phyloP scores from a whole-genome alignment of 2,329 filamentous ascomycete species.

The Ophiostoma quercus region DNA sequence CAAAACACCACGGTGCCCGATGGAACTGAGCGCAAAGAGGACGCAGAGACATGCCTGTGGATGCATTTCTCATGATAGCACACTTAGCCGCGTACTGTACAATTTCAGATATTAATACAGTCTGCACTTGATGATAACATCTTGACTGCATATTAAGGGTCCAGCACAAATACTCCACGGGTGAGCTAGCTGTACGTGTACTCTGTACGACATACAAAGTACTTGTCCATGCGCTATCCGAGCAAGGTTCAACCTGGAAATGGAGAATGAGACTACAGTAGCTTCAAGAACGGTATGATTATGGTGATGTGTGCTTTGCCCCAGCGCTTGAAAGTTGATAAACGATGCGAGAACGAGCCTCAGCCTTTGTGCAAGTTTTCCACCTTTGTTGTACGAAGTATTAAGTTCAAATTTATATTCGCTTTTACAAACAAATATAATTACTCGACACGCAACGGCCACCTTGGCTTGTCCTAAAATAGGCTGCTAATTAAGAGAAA shows the following conservation, averaged over 20 bases:
- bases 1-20: too few relatives aligned
- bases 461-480: slow-evolving; percentile 8
- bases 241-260: slow-evolving; percentile 1
- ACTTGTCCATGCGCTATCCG: background rate
- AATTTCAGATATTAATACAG: background rate
- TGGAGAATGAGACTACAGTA: background rate
- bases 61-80: too few relatives aligned
- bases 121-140: background rate
- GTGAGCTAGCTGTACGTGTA: background rate
- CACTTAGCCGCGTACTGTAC: background rate
- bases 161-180: background rate
- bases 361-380: background rate
- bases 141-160: background rate
- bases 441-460: background rate
- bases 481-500: background rate
- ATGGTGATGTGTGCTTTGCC: too few relatives aligned
- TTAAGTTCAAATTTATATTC: background rate
- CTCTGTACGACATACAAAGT: background rate
- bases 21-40: too few relatives aligned
- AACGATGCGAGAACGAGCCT: slow-evolving; percentile 8
- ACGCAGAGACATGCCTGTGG: background rate
- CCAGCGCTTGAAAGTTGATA: slow-evolving; percentile 9
- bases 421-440: background rate
- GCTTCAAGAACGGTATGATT: background rate
- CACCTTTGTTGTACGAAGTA: background rate